Base-by-base conservation (phyloP, 2,329 filamentous ascomycete species). In the Paramyrothecium roridum region DNA sequence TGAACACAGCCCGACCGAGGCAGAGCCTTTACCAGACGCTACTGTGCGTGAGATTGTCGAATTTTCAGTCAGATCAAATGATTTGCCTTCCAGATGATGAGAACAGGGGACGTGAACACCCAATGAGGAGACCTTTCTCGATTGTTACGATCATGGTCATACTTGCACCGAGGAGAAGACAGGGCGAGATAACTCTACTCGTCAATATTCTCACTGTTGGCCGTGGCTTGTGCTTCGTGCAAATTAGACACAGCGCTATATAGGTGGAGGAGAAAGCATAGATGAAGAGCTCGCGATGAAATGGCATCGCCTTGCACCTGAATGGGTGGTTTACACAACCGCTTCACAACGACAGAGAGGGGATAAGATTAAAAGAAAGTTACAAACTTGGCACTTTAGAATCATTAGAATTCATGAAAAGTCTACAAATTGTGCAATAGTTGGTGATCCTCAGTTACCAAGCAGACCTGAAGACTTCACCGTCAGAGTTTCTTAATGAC, bases 1-100 rank as follows among this genome's bases (percentile, higher is more conserved):
- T 48, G 21, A 37, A 19, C 47, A 53, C 22, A 40, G 51, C 40
- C n/a, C 37, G 34, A 47, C 34, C 20, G 51, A 53, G 43, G 51
- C 40, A n/a, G 51, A 53, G 20, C 16, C 51, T 33, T 37, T 53
- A 22, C 51, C 51, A 7, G 51, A 53, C 47, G 22, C 21, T 17
- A 48, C 33, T 47, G 51, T 53, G 30, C 51, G 40, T 10, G 51
- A 53, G 22, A 17, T 53, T 26, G 19, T 53, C 26, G 51, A 53
- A 3, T 53, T 47, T 16, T 40, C 40, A 26, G 47, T 23, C 4
- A 45, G 40, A 45, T 45, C 6, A 45, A 45, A 20, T 13, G 6
- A 17, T 6, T 45, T 6, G 40, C 40, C 40, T 7, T n/a, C 17
- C 6, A 45, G 40, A 45, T 45, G 7, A 6, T 45, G 40, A 13